These are phyloP conservation scores for Aspergillus niger DNA, from an alignment of 2,329 filamentous ascomycete species.

Conservation along the genomic window DNA sequence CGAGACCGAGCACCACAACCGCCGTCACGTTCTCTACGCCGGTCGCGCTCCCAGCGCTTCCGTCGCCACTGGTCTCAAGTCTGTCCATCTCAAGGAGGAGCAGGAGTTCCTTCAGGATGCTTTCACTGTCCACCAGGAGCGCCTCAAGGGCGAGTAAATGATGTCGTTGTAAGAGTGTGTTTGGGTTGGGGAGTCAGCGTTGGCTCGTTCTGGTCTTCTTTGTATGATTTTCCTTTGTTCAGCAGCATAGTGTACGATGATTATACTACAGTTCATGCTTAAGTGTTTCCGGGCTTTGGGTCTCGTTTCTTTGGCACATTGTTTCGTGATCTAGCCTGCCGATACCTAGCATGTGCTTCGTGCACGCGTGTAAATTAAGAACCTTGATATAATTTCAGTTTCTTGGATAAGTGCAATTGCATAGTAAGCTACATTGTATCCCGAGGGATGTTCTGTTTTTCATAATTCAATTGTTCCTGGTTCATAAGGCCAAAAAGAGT, in stretches of 20 bases:
- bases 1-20: slow-evolving; percentile 85
- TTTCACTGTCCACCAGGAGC: slow-evolving; percentile 64
- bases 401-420: background rate
- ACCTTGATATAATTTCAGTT: slow-evolving; percentile 17
- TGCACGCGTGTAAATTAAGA: slow-evolving; percentile 28
- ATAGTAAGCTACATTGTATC: no score
- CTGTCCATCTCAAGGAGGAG: slow-evolving; percentile 88
- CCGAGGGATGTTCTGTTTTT: no score
- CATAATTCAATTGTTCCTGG: no score
- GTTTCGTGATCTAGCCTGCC: slow-evolving; percentile 21
- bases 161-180: slow-evolving; percentile 15
- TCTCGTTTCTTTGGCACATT: slow-evolving; percentile 15
- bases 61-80: slow-evolving; percentile 91
- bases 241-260: slow-evolving; percentile 15
- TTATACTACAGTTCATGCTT: slow-evolving; percentile 21
- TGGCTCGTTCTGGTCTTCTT: slow-evolving; percentile 27
- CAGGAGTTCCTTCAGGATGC: slow-evolving; percentile 72
- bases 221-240: slow-evolving; percentile 34
- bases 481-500: background rate
- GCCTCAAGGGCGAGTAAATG: slow-evolving; percentile 64
- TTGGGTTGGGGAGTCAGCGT: slow-evolving; percentile 30
- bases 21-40: slow-evolving; percentile 95
- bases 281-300: slow-evolving; percentile 25
- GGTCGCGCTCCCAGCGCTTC: slow-evolving; percentile 90
- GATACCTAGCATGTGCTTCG: slow-evolving; percentile 32